These are phyloP conservation scores for Amanita jacksonii DNA, from an alignment of 768 basidiomycete species.

Conservation along the genomic window DNA sequence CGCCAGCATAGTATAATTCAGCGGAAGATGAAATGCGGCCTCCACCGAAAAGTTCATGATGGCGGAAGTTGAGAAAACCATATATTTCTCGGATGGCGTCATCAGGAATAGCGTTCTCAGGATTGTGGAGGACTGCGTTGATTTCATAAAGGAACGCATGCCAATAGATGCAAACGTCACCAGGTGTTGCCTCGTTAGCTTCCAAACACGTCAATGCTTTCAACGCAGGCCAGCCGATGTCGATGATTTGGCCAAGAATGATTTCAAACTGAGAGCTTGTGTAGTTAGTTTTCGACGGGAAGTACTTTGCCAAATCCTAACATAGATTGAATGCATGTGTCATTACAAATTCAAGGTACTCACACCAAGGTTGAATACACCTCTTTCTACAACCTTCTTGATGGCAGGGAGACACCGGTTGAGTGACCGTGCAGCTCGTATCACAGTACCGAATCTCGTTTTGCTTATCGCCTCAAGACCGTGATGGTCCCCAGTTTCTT, in stretches of 20 bases:
- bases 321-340: no score
- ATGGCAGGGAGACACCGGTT: conserved; percentile 14
- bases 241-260: conserved; percentile 11
- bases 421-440: conserved; percentile 13
- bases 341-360: no score
- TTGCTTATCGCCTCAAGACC: conserved; percentile 18
- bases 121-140: conserved; percentile 11
- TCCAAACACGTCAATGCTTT: conserved; percentile 20
- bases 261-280: conserved; percentile 12
- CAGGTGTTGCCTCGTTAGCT: conserved; percentile 18
- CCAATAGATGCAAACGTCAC: conserved; percentile 23
- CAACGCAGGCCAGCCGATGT: conserved; percentile 10
- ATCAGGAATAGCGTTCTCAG: no score
- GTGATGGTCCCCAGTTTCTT: conserved; percentile 8
- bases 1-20: conserved; percentile 15
- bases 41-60: conserved; percentile 15
- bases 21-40: conserved; percentile 12
- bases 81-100: conserved; percentile 13
- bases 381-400: conserved; percentile 10
- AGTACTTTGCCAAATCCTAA: neutral
- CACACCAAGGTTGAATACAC: conserved; percentile 12
- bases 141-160: conserved; percentile 14
- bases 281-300: conserved; percentile 3
- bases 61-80: conserved; percentile 15
- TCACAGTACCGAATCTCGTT: conserved; percentile 16